phyloP scores from a whole-genome alignment of 2,329 filamentous ascomycete species.

The Aaosphaeria pasadenensis region DNA sequence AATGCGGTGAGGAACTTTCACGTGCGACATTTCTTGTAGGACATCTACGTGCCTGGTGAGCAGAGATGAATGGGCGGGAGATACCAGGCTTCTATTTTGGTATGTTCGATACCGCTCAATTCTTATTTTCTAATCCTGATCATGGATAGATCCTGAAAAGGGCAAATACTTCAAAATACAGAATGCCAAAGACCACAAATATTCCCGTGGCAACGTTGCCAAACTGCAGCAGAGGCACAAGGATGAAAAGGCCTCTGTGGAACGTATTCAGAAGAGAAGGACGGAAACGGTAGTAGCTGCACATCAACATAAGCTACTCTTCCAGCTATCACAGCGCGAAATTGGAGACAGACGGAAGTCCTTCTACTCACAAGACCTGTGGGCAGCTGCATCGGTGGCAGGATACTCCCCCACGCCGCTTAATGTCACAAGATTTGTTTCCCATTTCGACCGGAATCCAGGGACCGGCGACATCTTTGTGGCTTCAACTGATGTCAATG shows the following conservation, averaged over 20 bases:
- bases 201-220: conserved; percentile 41
- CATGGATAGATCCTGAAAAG: conserved; percentile 40
- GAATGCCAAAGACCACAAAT: conserved; percentile 34
- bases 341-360: conserved; percentile 18
- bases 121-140: background rate
- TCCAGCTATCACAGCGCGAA: conserved; percentile 22
- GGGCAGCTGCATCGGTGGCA: conserved; percentile 18
- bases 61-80: conserved; percentile 36
- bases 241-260: conserved; percentile 6
- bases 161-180: conserved; percentile 51
- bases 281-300: conserved; percentile 23
- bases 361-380: conserved; percentile 15
- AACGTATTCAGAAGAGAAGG: conserved; percentile 9
- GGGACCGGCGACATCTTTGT: conserved; percentile 1
- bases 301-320: conserved; percentile 12
- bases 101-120: conserved; percentile 6
- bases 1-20: too few species aligned
- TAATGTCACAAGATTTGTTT: conserved; percentile 4
- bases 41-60: too few species aligned
- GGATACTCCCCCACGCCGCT: background rate
- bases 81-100: conserved; percentile 51
- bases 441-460: conserved; percentile 27
- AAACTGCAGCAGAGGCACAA: conserved; percentile 30
- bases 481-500: background rate
- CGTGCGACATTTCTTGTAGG: too few species aligned